These are phyloP conservation scores for Trametes pubescens DNA, from an alignment of 1,284 basidiomycete genomes.

Conservation along the genomic window DNA sequence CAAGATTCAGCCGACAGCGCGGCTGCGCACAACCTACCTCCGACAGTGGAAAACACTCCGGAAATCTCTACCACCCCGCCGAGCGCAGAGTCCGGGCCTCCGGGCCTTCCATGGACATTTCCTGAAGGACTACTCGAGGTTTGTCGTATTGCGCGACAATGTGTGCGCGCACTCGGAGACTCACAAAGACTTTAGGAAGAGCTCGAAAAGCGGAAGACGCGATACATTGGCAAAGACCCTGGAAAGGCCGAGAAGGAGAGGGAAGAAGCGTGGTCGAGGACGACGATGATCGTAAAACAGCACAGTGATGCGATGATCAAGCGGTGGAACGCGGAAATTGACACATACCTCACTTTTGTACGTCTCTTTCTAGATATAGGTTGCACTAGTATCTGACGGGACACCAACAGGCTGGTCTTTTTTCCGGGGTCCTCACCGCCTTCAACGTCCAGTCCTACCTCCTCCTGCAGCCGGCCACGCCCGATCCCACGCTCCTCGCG, in stretches of 20 bases:
- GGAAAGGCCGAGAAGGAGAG: too few species aligned
- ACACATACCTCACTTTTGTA: conserved; percentile 23
- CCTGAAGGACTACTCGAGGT: too few species aligned
- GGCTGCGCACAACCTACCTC: too few species aligned
- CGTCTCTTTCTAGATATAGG: background rate
- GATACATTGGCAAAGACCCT: conserved; percentile 1
- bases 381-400: too few species aligned
- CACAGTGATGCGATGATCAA: conserved; percentile 18
- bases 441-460: conserved; percentile 22
- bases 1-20: too few species aligned
- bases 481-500: conserved; percentile 10
- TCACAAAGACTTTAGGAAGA: too few species aligned
- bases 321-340: conserved; percentile 26
- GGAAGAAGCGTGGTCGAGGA: conserved; percentile 17
- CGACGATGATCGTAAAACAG: background rate
- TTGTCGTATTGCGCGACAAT: too few species aligned
- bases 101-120: too few species aligned
- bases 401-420: conserved; percentile 19
- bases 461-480: conserved; percentile 12
- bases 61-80: too few species aligned
- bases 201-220: background rate
- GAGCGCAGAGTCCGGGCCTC: too few species aligned
- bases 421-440: conserved; percentile 21
- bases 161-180: too few species aligned
- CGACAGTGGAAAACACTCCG: too few species aligned